These are phyloP conservation scores for Claviceps digitariae DNA, from an alignment of 2,329 filamentous ascomycete genomes.

Conservation along the genomic window DNA sequence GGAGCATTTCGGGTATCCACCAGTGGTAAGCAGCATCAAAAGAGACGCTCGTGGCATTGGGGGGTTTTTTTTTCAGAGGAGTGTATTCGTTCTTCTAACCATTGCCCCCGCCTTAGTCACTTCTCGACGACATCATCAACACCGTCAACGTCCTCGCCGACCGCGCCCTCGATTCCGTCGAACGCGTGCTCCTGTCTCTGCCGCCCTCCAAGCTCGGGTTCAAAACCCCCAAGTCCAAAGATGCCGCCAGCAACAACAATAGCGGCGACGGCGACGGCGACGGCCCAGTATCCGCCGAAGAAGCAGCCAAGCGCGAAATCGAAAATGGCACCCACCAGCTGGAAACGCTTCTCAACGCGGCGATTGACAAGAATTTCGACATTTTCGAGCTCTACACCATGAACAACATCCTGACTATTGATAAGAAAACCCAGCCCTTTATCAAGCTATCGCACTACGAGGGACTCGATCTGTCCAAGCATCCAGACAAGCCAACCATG, in stretches of 20 bases:
- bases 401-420: conserved; percentile 65
- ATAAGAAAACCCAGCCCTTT: conserved; percentile 58
- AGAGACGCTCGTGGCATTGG: too few species aligned
- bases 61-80: too few species aligned
- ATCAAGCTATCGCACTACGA: conserved; percentile 78
- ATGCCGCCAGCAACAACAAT: not conserved
- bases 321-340: conserved; percentile 78
- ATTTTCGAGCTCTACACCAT: conserved; percentile 82
- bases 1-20: conserved; percentile 91
- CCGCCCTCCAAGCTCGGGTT: conserved; percentile 75
- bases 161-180: conserved; percentile 75
- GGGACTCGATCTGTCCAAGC: conserved; percentile 36
- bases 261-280: not conserved
- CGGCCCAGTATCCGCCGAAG: conserved; percentile 18
- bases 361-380: conserved; percentile 76
- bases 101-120: conserved; percentile 40
- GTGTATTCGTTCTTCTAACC: not conserved
- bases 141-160: conserved; percentile 88
- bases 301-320: conserved; percentile 50
- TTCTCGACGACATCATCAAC: conserved; percentile 98
- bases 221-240: conserved; percentile 23
- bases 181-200: conserved; percentile 63
- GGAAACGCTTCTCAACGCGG: conserved; percentile 67
- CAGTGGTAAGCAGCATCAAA: conserved; percentile 49
- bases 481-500: conserved; percentile 34